These are phyloP conservation scores for Biscutella laevigata DNA, from an alignment of 441 rosid species.

Conservation along the genomic window DNA sequence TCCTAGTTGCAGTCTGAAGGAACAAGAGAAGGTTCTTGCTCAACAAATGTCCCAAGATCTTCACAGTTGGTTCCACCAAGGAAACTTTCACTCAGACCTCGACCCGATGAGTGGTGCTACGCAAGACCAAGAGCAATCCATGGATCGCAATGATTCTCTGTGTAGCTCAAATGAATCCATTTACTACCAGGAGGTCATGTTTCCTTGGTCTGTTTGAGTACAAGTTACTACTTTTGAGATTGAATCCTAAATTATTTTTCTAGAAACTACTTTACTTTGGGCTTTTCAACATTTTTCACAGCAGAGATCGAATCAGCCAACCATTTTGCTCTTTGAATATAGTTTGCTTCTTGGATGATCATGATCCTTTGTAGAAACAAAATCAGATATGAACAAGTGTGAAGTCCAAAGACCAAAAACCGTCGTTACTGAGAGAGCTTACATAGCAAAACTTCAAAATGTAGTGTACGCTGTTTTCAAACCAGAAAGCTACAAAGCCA, in stretches of 20 bases:
- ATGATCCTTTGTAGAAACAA: background rate
- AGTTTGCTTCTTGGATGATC: background rate
- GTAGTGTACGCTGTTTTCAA: background rate
- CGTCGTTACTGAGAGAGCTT: background rate
- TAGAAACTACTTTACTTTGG: background rate
- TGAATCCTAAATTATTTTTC: background rate
- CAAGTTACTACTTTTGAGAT: background rate
- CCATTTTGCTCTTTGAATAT: background rate
- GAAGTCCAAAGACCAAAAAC: background rate
- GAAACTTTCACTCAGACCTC: conserved; percentile 2
- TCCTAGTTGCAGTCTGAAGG: background rate
- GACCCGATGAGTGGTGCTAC: conserved; percentile 4
- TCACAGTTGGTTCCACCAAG: conserved; percentile 20
- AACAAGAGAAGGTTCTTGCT: conserved; percentile 15
- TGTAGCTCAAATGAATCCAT: conserved; percentile 22
- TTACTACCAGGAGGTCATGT: conserved; percentile 11
- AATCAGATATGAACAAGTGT: conserved; percentile 4
- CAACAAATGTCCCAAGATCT: conserved; percentile 17
- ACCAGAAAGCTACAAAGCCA: conserved; percentile 15
- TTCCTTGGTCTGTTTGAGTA: conserved; percentile 20
- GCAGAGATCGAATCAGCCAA: background rate
- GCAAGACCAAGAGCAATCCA: background rate
- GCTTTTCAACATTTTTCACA: background rate
- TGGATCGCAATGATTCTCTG: conserved; percentile 9
- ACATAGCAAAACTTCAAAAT: background rate